Conservation (phyloP, 2,329 filamentous ascomycete genomes). For the Taxawa tesnikishii region DNA sequence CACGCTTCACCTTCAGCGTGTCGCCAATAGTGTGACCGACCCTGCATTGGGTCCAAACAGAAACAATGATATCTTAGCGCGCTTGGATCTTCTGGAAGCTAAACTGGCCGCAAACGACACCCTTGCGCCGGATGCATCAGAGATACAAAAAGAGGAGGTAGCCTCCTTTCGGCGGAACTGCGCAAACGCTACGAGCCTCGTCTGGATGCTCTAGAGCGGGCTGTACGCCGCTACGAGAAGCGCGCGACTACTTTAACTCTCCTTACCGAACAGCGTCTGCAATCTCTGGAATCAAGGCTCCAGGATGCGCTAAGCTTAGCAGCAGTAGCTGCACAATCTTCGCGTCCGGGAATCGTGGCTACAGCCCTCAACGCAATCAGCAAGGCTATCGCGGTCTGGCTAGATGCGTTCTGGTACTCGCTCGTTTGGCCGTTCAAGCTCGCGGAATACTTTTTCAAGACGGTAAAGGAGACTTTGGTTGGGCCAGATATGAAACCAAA, state of each 20-base stretch:
- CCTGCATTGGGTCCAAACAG: constrained; percentile 2
- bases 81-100: constrained; percentile 19
- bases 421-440: constrained; percentile 6
- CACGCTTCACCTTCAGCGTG: constrained; percentile 68
- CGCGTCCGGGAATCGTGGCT: constrained; percentile 13
- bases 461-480: constrained; percentile 2
- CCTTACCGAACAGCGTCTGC: constrained; percentile 64
- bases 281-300: constrained; percentile 56
- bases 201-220: constrained; percentile 76
- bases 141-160: constrained; percentile 18
- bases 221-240: constrained; percentile 85
- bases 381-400: constrained; percentile 1
- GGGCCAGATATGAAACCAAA: constrained; percentile 2
- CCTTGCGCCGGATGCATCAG: too few species aligned
- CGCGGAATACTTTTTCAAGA: constrained; percentile 3
- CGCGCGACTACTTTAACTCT: constrained; percentile 62
- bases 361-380: constrained; percentile 10
- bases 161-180: constrained; percentile 37
- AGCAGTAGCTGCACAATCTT: constrained; percentile 51
- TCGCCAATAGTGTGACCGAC: constrained; percentile 36
- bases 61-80: constrained; percentile 9
- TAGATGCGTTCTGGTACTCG: constrained; percentile 1
- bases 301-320: constrained; percentile 73
- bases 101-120: constrained; percentile 14
- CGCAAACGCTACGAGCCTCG: constrained; percentile 61